A percentile compares a stretch with the other conserved stretches of the same genome.
Conservation (phyloP, 2,329 filamentous ascomycete species). For the Fusarium aywerte region DNA sequence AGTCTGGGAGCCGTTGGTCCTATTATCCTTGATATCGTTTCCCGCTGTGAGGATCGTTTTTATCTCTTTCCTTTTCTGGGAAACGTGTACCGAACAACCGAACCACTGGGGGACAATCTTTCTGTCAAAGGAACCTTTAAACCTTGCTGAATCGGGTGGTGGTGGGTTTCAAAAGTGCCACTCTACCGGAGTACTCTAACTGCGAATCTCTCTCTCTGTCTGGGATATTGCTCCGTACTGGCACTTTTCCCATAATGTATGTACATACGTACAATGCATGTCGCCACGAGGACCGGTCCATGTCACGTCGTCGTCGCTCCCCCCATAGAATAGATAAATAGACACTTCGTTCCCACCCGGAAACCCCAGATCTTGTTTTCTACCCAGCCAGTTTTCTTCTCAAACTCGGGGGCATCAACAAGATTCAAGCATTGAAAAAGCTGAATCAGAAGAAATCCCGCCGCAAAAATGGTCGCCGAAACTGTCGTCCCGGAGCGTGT, state of each 20-base stretch:
- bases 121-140: background rate
- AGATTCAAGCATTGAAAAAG: constrained; percentile 10
- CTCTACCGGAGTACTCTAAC: background rate
- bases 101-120: too few species aligned
- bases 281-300: background rate
- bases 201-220: background rate
- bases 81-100: background rate
- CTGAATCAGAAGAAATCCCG: background rate
- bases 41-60: constrained; percentile 17
- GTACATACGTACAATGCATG: background rate
- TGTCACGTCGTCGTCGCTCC: background rate
- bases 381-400: background rate
- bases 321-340: constrained; percentile 32
- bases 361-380: too few species aligned
- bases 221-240: background rate
- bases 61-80: constrained; percentile 21
- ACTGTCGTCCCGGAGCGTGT: constrained; percentile 29
- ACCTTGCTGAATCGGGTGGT: constrained; percentile 10
- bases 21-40: too few species aligned
- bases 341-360: background rate
- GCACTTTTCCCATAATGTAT: too few species aligned
- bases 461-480: constrained; percentile 36
- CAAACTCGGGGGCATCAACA: background rate
- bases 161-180: constrained; percentile 20
- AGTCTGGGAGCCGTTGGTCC: background rate